A percentile compares a stretch with the other conserved stretches of the same genome.
phyloP scores from a whole-genome alignment of 805 yeast genomes.

The Cyberlindnera bimundalis region DNA sequence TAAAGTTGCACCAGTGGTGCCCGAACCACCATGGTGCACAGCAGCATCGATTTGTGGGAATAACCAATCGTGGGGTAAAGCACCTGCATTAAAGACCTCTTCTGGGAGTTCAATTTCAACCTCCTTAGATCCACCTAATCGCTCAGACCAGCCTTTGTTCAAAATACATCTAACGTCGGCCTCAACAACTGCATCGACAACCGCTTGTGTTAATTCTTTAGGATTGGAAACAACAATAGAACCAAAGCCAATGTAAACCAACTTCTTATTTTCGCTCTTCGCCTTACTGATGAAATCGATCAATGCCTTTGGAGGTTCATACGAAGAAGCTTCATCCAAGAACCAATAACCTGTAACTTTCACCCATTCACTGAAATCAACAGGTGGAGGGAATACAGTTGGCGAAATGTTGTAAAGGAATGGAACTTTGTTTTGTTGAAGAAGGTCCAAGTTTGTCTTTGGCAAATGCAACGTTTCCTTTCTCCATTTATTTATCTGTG shows the following conservation, averaged over 20 bases:
- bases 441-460: constrained; percentile 61
- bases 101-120: constrained; percentile 53
- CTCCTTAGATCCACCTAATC: constrained; percentile 40
- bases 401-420: constrained; percentile 89
- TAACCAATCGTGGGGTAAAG: constrained; percentile 91
- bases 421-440: constrained; percentile 81
- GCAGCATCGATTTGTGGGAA: constrained; percentile 89
- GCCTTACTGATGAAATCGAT: constrained; percentile 62
- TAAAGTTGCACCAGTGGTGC: constrained; percentile 91
- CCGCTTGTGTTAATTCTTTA: constrained; percentile 67
- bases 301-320: constrained; percentile 59
- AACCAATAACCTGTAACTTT: constrained; percentile 96
- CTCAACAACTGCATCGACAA: constrained; percentile 71
- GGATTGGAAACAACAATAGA: constrained; percentile 91
- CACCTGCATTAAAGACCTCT: constrained; percentile 64
- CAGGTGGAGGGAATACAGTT: constrained; percentile 83
- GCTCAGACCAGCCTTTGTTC: constrained; percentile 93
- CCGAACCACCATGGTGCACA: constrained; percentile 97
- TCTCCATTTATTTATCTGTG: constrained; percentile 88
- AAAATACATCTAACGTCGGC: constrained; percentile 85
- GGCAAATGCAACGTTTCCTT: constrained; percentile 59
- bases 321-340: constrained; percentile 59
- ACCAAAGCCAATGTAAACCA: constrained; percentile 94
- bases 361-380: constrained; percentile 95
- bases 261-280: constrained; percentile 51